Evolutionary conservation across 768 basidiomycete species (phyloP).

Genomic region (Leccinum truebloodii): DNA sequence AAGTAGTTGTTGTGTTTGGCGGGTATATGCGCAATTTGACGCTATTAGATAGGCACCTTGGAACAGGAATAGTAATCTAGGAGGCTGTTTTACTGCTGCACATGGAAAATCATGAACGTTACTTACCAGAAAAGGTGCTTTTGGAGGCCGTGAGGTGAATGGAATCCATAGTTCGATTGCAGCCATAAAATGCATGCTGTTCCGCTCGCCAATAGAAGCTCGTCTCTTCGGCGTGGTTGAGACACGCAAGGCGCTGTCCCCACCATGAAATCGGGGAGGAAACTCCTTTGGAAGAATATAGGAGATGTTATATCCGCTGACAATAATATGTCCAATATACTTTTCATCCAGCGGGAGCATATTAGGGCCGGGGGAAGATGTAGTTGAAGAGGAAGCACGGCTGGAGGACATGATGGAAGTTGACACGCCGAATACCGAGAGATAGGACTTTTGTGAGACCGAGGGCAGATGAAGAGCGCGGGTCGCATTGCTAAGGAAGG

Average conservation of each 20-base stretch:
- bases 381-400: slow-evolving; percentile 40
- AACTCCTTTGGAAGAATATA: slow-evolving; percentile 76
- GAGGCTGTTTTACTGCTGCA: slow-evolving; percentile 10
- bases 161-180: slow-evolving; percentile 79
- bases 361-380: slow-evolving; percentile 27
- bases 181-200: slow-evolving; percentile 73
- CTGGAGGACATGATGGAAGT: slow-evolving; percentile 35
- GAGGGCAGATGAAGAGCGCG: slow-evolving; percentile 66
- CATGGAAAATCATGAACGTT: not conserved
- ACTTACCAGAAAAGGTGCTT: slow-evolving; percentile 72
- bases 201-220: slow-evolving; percentile 56
- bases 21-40: slow-evolving; percentile 75
- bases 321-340: slow-evolving; percentile 74
- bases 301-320: slow-evolving; percentile 75
- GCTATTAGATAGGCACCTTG: slow-evolving; percentile 75
- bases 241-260: slow-evolving; percentile 24
- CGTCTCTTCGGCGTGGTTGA: slow-evolving; percentile 44
- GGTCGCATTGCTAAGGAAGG: slow-evolving; percentile 67
- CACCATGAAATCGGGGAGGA: slow-evolving; percentile 31
- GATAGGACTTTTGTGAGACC: slow-evolving; percentile 60
- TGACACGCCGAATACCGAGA: slow-evolving; percentile 51
- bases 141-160: slow-evolving; percentile 63
- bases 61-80: slow-evolving; percentile 75
- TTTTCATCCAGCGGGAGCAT: slow-evolving; percentile 57
- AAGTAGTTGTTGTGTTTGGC: slow-evolving; percentile 48